Conservation (phyloP, 23 red algal species). For the Gracilariopsis chorda region DNA sequence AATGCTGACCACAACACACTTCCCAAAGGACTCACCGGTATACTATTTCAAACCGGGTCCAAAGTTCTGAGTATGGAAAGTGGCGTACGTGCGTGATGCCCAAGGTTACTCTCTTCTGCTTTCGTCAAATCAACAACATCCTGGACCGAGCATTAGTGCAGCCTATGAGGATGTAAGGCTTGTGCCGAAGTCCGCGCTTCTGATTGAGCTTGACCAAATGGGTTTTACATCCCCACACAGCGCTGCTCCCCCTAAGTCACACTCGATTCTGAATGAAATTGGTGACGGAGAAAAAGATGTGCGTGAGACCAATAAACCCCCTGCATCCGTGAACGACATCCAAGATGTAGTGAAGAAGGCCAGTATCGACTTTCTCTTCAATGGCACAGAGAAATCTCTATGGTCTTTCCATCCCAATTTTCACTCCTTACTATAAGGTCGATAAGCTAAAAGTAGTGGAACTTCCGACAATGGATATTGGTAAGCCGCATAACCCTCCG, state of each 20-base stretch:
- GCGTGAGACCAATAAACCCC: not conserved
- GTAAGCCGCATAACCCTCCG: not conserved
- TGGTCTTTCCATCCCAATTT: not conserved
- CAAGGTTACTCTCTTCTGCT: not conserved
- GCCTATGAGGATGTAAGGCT: constrained; percentile 39
- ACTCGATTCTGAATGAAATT: not conserved
- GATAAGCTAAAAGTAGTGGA: not conserved
- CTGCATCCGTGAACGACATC: not conserved
- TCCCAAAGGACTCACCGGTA: not conserved
- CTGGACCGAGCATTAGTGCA: not conserved
- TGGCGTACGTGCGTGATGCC: not conserved
- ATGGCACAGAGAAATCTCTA: not conserved
- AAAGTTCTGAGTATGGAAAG: constrained; percentile 21
- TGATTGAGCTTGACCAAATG: not conserved
- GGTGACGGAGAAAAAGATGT: not conserved
- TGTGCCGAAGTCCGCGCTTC: not conserved
- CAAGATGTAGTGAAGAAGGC: not conserved
- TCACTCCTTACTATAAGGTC: not conserved
- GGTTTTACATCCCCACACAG: not conserved
- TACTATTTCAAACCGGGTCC: constrained; percentile 34
- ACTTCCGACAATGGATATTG: not conserved
- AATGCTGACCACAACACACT: not conserved
- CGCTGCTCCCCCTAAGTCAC: too few species aligned
- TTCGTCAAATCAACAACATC: not conserved
- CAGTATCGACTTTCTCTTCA: not conserved